Conservation (phyloP, 495 filamentous ascomycete genomes). For the Penicillium cataractarum region DNA sequence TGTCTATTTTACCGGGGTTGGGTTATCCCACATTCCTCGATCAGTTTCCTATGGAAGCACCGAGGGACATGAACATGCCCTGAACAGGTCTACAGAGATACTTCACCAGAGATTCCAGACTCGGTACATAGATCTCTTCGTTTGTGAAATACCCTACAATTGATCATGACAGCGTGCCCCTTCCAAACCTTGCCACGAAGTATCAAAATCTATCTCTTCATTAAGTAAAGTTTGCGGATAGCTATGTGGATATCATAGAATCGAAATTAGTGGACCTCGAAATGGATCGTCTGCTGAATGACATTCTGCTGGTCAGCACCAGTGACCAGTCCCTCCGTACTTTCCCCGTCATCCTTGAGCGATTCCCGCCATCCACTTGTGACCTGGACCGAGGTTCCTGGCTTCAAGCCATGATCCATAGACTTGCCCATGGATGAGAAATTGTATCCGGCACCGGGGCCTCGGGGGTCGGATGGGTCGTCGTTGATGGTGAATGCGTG, state of each 20-base stretch:
- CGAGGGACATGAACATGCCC: neutral
- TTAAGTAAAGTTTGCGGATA: neutral
- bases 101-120: too few species aligned
- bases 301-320: slow-evolving; percentile 17
- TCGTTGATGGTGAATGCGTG: slow-evolving; percentile 34
- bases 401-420: neutral
- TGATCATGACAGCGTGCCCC: too few species aligned
- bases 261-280: slow-evolving; percentile 23
- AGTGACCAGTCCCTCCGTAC: slow-evolving; percentile 25
- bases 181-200: neutral
- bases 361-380: slow-evolving; percentile 26
- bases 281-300: slow-evolving; percentile 30
- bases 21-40: slow-evolving; percentile 1
- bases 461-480: slow-evolving; percentile 12
- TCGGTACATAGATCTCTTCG: neutral
- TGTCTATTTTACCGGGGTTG: neutral
- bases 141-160: neutral
- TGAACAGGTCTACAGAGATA: neutral
- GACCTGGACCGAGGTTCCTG: slow-evolving; percentile 14
- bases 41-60: neutral
- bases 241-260: neutral
- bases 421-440: slow-evolving; percentile 23
- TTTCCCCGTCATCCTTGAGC: slow-evolving; percentile 25
- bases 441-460: slow-evolving; percentile 19
- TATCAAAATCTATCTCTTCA: neutral